A percentile compares a stretch with the other conserved stretches of the same genome.
These are phyloP conservation scores for Mycena sp. DNA, from an alignment of 1,284 basidiomycete species.

Conservation along the genomic window DNA sequence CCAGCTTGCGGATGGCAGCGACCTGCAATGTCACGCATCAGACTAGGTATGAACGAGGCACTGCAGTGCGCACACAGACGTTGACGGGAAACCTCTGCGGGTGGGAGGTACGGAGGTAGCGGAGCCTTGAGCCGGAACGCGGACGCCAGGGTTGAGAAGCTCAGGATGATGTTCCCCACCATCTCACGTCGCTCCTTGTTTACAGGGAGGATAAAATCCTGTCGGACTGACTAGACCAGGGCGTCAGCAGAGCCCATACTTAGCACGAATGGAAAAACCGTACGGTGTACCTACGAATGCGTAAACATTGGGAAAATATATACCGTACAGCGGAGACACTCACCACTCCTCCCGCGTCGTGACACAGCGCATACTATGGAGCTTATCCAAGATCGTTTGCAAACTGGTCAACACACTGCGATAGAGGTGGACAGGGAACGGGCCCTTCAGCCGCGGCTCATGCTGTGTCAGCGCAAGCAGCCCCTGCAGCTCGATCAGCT, in stretches of 20 bases:
- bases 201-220: constrained; percentile 90
- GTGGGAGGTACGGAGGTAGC: constrained; percentile 94
- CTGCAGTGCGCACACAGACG: constrained; percentile 65
- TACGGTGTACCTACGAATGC: constrained; percentile 59
- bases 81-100: constrained; percentile 85
- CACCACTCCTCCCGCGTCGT: constrained; percentile 92
- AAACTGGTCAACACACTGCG: constrained; percentile 85
- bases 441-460: constrained; percentile 94
- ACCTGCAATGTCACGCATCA: constrained; percentile 55
- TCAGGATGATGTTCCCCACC: constrained; percentile 93
- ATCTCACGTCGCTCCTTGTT: constrained; percentile 89
- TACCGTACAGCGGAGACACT: neutral
- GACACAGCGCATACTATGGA: constrained; percentile 96
- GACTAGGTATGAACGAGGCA: neutral
- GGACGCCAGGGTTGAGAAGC: constrained; percentile 88
- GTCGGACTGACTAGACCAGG: constrained; percentile 71
- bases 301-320: too few species aligned
- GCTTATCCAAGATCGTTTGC: constrained; percentile 88
- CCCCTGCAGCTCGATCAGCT: constrained; percentile 84
- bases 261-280: constrained; percentile 38
- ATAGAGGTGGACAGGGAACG: constrained; percentile 87
- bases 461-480: constrained; percentile 90
- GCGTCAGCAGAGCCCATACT: constrained; percentile 7
- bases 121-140: constrained; percentile 92
- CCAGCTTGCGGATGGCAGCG: constrained; percentile 82